Evolutionary conservation across 331 rosid species (phyloP), one percentile per base, ranked within the genome.

Genomic region (Rosa hybrid): DNA sequence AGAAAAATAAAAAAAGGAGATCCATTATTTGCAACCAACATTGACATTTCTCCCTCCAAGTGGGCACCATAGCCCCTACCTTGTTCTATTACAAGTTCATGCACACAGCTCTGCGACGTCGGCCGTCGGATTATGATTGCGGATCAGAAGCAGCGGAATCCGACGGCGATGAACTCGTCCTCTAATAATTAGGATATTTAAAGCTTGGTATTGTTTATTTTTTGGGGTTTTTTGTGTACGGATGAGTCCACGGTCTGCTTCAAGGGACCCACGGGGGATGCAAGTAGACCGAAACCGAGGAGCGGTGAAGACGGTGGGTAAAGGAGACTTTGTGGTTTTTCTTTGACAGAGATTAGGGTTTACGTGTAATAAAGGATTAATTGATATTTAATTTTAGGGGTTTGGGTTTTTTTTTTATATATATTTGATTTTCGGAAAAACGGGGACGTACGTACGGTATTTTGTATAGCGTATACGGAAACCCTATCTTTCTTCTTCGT

Each of bases 21-120:
- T 63, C 75, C 83, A 83, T 74, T 59, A 83, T 85, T 84, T 83
- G 86, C 89, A 78, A 80, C 83, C 62, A 73, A 84, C 76, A 86
- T 75, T 82, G 89, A 86, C 86, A 81, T 80, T 82, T 88, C 88
- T 68, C 82, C 72, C 82, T 54, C 48, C 90, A 83, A 84, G 83
- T 89, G 88, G 92, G 57, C 81, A 72, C 69, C 74, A 4, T 18
- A 17, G 16, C 72, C 46, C 51, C 13, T 12, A 20, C 62, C 77
- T 44, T 57, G 25, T 17, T 39, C 72, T 8, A 9, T 48, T 12
- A 16, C 45, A 0, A 18, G 51, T 60, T 73, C 70, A 48, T 72
- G 73, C 71, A 72, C 46, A 27, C 10, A 13, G 21, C 21, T 17
- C 17, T 5, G 3, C 41, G 27, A 4, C 69, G 3, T 17, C 3